These are phyloP conservation scores for Zymoseptoria brevis DNA, from an alignment of 2,329 filamentous ascomycete genomes.

Conservation along the genomic window DNA sequence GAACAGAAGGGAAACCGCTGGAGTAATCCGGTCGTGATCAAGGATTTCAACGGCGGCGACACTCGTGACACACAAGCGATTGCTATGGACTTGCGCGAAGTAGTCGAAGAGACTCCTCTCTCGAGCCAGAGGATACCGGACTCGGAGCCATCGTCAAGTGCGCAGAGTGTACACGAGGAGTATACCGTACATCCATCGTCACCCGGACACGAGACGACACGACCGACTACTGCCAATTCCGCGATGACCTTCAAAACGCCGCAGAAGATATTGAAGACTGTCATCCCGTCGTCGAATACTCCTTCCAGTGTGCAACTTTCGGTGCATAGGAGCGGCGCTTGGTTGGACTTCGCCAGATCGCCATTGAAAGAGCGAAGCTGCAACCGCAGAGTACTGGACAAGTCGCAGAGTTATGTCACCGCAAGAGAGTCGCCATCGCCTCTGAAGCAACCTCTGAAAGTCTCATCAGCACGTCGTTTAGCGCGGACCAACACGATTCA, in stretches of 20 bases:
- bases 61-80: background rate
- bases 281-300: constrained; percentile 15
- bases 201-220: constrained; percentile 1
- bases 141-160: background rate
- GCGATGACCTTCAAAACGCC: constrained; percentile 7
- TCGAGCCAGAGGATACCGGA: background rate
- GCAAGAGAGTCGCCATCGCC: background rate
- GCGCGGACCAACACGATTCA: constrained; percentile 8
- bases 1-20: background rate
- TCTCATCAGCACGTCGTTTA: background rate
- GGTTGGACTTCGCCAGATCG: constrained; percentile 1
- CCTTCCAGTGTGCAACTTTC: constrained; percentile 13
- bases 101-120: background rate
- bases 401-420: background rate
- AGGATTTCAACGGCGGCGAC: background rate
- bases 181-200: constrained; percentile 3
- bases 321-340: background rate
- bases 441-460: background rate
- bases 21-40: background rate
- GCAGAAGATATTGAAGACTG: constrained; percentile 1
- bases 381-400: constrained; percentile 1
- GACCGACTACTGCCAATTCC: constrained; percentile 12
- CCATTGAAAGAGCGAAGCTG: constrained; percentile 15
- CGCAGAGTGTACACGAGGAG: background rate
- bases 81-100: background rate